Evolutionary conservation across 352 stramenopile species (phyloP).

Genomic region (Thalassiosira ordinaria): DNA sequence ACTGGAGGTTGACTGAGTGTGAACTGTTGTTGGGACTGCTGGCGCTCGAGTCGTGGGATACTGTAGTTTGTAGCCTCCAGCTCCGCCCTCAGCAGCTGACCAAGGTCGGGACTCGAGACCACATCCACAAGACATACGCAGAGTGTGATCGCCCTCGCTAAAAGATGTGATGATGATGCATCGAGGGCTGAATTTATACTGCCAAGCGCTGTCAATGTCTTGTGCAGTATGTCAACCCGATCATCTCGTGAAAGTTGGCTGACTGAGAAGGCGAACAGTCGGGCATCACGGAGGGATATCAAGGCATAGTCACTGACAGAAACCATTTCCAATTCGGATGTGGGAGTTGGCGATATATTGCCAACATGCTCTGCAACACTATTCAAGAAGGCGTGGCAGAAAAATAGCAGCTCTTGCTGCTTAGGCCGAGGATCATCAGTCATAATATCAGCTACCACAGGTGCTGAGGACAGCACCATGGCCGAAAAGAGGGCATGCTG

Average conservation of each 20-base stretch:
- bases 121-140: conserved; percentile 58
- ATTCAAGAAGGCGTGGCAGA: conserved; percentile 65
- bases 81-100: conserved; percentile 18
- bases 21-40: conserved; percentile 8
- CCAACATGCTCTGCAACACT: conserved; percentile 51
- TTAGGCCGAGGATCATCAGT: conserved; percentile 18
- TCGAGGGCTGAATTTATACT: neutral
- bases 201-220: conserved; percentile 14
- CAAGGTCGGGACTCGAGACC: conserved; percentile 30
- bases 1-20: neutral
- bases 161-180: conserved; percentile 53
- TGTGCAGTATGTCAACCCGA: conserved; percentile 50
- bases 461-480: conserved; percentile 38
- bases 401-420: conserved; percentile 40
- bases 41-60: conserved; percentile 31
- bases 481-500: conserved; percentile 66
- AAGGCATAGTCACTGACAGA: conserved; percentile 43
- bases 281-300: conserved; percentile 75
- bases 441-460: neutral
- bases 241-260: conserved; percentile 37
- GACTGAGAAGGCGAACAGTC: conserved; percentile 66
- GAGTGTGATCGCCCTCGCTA: conserved; percentile 65
- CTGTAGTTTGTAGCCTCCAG: conserved; percentile 38
- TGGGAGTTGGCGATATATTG: neutral
- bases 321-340: neutral